These are phyloP conservation scores for Phialophora chinensis DNA, from an alignment of 2,329 filamentous ascomycete species.

Conservation along the genomic window DNA sequence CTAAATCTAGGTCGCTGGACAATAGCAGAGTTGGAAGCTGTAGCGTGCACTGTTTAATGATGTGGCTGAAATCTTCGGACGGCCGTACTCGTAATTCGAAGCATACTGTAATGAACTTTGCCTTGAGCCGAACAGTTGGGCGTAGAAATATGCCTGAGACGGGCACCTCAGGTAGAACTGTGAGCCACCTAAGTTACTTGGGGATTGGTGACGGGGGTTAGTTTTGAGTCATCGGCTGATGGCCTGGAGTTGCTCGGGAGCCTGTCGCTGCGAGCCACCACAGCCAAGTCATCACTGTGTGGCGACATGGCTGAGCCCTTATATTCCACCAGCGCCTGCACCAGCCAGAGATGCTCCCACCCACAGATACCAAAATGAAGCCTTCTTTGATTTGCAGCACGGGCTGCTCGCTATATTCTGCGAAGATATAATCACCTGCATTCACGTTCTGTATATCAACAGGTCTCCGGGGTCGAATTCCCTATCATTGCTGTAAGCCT, in stretches of 20 bases:
- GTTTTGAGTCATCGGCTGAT: constrained; percentile 35
- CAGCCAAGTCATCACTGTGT: constrained; percentile 11
- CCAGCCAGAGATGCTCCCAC: constrained; percentile 12
- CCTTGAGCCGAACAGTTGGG: neutral
- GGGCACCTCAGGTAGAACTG: neutral
- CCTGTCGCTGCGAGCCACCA: constrained; percentile 2
- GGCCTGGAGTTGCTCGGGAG: constrained; percentile 25
- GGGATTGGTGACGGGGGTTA: constrained; percentile 6
- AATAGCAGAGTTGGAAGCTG: neutral
- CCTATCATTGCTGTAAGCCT: constrained; percentile 15
- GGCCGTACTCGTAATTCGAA: neutral
- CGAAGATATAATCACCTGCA: constrained; percentile 21
- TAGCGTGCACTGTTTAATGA: neutral
- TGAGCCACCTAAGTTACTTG: neutral
- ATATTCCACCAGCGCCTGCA: constrained; percentile 21
- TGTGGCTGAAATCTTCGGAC: neutral
- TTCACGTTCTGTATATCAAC: constrained; percentile 5
- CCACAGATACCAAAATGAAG: constrained; percentile 31
- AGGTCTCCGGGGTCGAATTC: neutral
- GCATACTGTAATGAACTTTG: neutral
- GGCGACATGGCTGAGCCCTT: constrained; percentile 18
- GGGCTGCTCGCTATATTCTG: constrained; percentile 27
- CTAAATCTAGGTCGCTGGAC: neutral
- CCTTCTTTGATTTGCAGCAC: constrained; percentile 30
- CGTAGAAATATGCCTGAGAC: neutral